A percentile compares a stretch with the other conserved stretches of the same genome.
These are phyloP conservation scores for Stramenopiles sp. DNA, from an alignment of 352 stramenopile species.

Conservation along the genomic window DNA sequence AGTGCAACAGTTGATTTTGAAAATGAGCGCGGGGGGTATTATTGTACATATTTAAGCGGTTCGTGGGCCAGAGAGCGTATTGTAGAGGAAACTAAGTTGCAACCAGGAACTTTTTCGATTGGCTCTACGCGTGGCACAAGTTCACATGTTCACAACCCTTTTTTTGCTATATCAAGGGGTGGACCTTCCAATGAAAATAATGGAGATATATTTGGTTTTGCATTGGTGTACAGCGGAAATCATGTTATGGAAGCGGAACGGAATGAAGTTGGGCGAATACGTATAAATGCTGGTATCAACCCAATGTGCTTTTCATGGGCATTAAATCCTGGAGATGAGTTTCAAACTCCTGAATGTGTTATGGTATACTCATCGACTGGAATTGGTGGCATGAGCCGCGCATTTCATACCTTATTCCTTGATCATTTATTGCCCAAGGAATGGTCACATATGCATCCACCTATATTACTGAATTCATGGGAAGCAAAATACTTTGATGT, in stretches of 20 bases:
- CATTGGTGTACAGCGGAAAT: constrained; percentile 9
- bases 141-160: constrained; percentile 11
- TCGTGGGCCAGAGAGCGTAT: not conserved
- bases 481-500: too few relatives aligned
- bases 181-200: not conserved
- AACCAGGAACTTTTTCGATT: constrained; percentile 3
- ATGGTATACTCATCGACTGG: not conserved
- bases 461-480: too few relatives aligned
- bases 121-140: not conserved
- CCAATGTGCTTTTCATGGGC: not conserved
- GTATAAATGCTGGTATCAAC: constrained; percentile 7
- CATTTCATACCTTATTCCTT: constrained; percentile 1
- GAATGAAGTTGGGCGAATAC: not conserved
- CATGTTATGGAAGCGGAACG: not conserved
- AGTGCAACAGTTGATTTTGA: constrained; percentile 3
- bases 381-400: not conserved
- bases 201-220: constrained; percentile 2
- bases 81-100: not conserved
- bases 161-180: constrained; percentile 1
- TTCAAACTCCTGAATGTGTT: constrained; percentile 6
- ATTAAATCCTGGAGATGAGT: not conserved
- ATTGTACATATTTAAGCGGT: not conserved
- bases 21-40: not conserved
- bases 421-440: not conserved
- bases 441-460: too few relatives aligned